phyloP scores from a whole-genome alignment of 257 asterid species.

The Knoxia roxburghii region DNA sequence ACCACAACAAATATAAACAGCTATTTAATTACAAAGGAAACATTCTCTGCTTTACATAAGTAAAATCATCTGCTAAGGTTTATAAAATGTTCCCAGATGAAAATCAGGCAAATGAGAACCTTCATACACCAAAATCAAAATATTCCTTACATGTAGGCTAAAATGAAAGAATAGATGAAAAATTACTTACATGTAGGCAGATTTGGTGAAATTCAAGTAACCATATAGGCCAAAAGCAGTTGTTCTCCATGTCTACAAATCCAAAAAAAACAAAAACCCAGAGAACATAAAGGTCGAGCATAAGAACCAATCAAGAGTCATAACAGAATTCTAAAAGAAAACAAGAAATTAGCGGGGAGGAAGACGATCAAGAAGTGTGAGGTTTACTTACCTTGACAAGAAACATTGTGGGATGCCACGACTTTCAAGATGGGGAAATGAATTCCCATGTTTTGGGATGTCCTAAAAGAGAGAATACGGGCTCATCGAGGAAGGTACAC shows the following conservation, averaged over 20 bases:
- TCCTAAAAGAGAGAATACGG: not conserved
- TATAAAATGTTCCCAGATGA: not conserved
- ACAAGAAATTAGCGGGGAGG: not conserved
- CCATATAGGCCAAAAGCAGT: constrained; percentile 70
- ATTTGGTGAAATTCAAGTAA: constrained; percentile 72
- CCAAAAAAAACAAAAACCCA: constrained; percentile 5
- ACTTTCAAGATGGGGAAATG: constrained; percentile 20
- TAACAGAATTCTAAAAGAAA: not conserved
- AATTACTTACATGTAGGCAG: constrained; percentile 55
- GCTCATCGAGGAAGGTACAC: not conserved
- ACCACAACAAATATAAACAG: not conserved
- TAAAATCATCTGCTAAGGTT: not conserved
- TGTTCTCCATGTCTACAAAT: constrained; percentile 61
- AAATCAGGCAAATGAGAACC: constrained; percentile 9
- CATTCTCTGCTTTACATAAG: not conserved
- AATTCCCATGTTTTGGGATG: constrained; percentile 5
- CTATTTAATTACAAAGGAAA: not conserved
- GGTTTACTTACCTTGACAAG: constrained; percentile 49
- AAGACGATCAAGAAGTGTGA: not conserved
- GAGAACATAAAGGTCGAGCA: not conserved
- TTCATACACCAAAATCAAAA: not conserved
- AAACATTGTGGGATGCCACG: constrained; percentile 47
- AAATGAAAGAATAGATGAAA: not conserved
- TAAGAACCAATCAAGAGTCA: not conserved
- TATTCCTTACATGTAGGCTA: not conserved